Percentiles rank a stretch among this genome's conserved stretches.
Evolutionary conservation across 768 basidiomycete species (phyloP).

Genomic region (Tricholoma saponaceum): DNA sequence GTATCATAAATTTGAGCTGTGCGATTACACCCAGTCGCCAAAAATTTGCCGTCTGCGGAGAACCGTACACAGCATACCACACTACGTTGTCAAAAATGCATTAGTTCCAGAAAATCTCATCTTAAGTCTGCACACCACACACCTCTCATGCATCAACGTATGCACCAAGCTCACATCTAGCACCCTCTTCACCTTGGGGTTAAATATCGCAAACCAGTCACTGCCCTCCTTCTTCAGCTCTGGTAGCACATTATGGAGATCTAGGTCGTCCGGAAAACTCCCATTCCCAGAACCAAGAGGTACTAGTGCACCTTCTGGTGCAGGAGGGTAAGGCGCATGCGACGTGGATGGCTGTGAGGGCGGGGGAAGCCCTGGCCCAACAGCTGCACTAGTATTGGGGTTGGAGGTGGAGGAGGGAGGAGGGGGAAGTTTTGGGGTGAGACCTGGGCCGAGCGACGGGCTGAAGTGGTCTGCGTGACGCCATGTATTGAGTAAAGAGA

Average conservation of each 20-base stretch:
- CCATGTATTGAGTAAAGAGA: neutral
- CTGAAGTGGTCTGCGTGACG: conserved; percentile 30
- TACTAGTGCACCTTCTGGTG: conserved; percentile 11
- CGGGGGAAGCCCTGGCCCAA: conserved; percentile 36
- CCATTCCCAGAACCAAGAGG: conserved; percentile 17
- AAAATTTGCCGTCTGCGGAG: conserved; percentile 86
- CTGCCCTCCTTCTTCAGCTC: conserved; percentile 69
- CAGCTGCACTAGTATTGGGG: conserved; percentile 18
- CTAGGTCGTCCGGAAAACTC: conserved; percentile 45
- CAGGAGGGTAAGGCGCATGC: conserved; percentile 10
- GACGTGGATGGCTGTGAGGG: conserved; percentile 15
- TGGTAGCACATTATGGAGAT: conserved; percentile 36
- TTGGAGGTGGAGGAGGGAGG: conserved; percentile 24
- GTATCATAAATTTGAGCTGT: conserved; percentile 95
- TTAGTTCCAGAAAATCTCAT: neutral
- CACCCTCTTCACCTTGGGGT: conserved; percentile 70
- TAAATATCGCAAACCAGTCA: conserved; percentile 91
- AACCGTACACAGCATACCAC: conserved; percentile 89
- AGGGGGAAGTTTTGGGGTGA: conserved; percentile 35
- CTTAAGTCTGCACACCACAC: conserved; percentile 10
- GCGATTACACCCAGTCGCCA: conserved; percentile 95
- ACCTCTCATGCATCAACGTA: conserved; percentile 91
- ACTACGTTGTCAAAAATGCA: conserved; percentile 20
- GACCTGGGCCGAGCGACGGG: conserved; percentile 32
- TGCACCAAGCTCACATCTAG: conserved; percentile 81